Evolutionary conservation across 805 yeast species (phyloP).

Genomic region (Zygosaccharomyces bailii): DNA sequence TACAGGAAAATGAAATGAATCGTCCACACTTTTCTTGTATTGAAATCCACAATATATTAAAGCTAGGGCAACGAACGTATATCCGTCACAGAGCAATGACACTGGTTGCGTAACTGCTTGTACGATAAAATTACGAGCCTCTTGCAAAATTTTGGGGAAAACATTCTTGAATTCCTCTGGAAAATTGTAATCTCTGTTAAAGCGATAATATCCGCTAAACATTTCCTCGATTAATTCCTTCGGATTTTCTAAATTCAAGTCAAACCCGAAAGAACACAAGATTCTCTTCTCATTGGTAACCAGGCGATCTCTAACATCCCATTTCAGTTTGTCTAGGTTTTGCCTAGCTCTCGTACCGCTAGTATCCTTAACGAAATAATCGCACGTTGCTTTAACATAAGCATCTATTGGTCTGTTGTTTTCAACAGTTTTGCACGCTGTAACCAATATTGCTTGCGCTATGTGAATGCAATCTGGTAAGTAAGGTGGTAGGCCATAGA

Average conservation of each 20-base stretch:
- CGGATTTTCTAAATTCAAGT: slow-evolving; percentile 35
- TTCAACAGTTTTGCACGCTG: slow-evolving; percentile 37
- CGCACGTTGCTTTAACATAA: slow-evolving; percentile 35
- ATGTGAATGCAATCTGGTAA: slow-evolving; percentile 32
- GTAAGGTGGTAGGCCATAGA: slow-evolving; percentile 31
- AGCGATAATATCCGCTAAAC: slow-evolving; percentile 34
- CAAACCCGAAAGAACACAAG: slow-evolving; percentile 35
- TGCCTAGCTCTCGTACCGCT: slow-evolving; percentile 22
- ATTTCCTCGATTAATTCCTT: slow-evolving; percentile 36
- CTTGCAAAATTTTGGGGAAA: slow-evolving; percentile 35
- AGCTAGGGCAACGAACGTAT: slow-evolving; percentile 30
- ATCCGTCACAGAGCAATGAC: slow-evolving; percentile 35
- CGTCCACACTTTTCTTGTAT: slow-evolving; percentile 28
- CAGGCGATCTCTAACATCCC: slow-evolving; percentile 37
- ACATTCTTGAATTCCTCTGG: slow-evolving; percentile 28
- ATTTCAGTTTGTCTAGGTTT: slow-evolving; percentile 36
- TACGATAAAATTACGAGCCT: slow-evolving; percentile 34
- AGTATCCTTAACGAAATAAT: slow-evolving; percentile 26
- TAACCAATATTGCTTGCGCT: slow-evolving; percentile 35
- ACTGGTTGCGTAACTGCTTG: slow-evolving; percentile 39
- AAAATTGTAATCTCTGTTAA: slow-evolving; percentile 30
- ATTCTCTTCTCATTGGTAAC: slow-evolving; percentile 33
- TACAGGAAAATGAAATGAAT: slow-evolving; percentile 30
- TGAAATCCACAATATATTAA: slow-evolving; percentile 34
- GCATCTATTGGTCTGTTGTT: slow-evolving; percentile 37